phyloP scores from a whole-genome alignment of 768 basidiomycete species.

The Paxillus ammoniavirescens region DNA sequence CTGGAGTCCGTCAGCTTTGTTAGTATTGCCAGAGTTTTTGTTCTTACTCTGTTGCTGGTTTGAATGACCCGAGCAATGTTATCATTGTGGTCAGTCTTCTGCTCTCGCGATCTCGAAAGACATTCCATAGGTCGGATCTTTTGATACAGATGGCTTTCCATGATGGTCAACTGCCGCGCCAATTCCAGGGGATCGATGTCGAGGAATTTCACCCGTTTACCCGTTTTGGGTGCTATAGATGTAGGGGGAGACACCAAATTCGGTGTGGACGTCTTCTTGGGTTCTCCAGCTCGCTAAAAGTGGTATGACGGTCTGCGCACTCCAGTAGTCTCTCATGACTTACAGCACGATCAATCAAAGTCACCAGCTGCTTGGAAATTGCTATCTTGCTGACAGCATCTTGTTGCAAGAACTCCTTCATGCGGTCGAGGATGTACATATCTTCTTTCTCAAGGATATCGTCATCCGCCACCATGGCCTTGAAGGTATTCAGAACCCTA shows the following conservation, averaged over 20 bases:
- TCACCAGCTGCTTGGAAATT: constrained; percentile 73
- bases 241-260: constrained; percentile 63
- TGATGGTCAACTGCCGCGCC: constrained; percentile 88
- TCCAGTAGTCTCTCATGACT: constrained; percentile 29
- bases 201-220: constrained; percentile 72
- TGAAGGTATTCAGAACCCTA: constrained; percentile 86
- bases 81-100: constrained; percentile 68
- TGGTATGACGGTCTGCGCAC: constrained; percentile 11
- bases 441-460: constrained; percentile 88
- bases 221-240: constrained; percentile 69
- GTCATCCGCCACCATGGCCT: constrained; percentile 83
- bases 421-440: constrained; percentile 71
- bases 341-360: constrained; percentile 78
- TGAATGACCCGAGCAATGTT: constrained; percentile 88
- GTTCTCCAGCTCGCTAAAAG: constrained; percentile 51
- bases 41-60: constrained; percentile 77
- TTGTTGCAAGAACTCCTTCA: constrained; percentile 74
- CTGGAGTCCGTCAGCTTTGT: constrained; percentile 37
- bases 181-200: constrained; percentile 90
- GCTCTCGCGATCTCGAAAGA: constrained; percentile 77
- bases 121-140: constrained; percentile 90
- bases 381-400: constrained; percentile 62
- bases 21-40: neutral
- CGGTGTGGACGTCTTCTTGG: constrained; percentile 55
- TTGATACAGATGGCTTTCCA: constrained; percentile 86